A percentile compares a stretch with the other conserved stretches of the same genome.
These are phyloP conservation scores for Hemisphaericaspora lyxosophila DNA, from an alignment of 1,139 yeast genomes.

Conservation along the genomic window DNA sequence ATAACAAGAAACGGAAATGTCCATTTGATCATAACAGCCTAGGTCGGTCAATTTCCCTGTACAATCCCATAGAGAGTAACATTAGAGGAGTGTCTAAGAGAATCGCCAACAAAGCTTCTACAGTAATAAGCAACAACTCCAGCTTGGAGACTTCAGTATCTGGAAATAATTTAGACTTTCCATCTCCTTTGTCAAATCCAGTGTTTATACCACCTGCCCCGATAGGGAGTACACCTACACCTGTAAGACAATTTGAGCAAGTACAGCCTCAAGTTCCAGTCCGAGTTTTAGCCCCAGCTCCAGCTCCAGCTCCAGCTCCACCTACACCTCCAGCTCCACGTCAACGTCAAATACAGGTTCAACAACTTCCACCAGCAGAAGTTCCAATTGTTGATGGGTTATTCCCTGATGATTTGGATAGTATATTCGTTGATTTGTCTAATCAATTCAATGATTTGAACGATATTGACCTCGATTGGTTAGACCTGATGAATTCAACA, in stretches of 20 bases:
- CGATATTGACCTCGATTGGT: constrained; percentile 1
- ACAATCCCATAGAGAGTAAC: constrained; percentile 27
- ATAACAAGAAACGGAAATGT: constrained; percentile 24
- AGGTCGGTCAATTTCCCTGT: constrained; percentile 16
- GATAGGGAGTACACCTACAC: neutral
- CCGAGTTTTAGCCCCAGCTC: neutral
- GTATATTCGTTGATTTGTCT: constrained; percentile 1
- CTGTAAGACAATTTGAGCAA: neutral
- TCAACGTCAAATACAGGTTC: neutral
- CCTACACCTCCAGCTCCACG: too few relatives aligned
- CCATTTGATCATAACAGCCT: constrained; percentile 33
- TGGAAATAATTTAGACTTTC: neutral
- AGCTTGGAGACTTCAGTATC: neutral
- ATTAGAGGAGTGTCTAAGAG: constrained; percentile 16
- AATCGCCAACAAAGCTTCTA: too few relatives aligned
- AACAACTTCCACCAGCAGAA: neutral
- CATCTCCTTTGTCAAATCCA: neutral
- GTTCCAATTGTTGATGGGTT: neutral
- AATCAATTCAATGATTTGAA: constrained; percentile 2
- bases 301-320: too few relatives aligned
- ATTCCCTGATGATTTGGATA: constrained; percentile 1
- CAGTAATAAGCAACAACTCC: too few relatives aligned
- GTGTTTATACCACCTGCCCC: neutral
- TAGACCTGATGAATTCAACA: neutral
- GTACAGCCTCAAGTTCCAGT: neutral